Evolutionary conservation across 176 grass and related monocot species (phyloP).

Genomic region (Oryza nivara): DNA sequence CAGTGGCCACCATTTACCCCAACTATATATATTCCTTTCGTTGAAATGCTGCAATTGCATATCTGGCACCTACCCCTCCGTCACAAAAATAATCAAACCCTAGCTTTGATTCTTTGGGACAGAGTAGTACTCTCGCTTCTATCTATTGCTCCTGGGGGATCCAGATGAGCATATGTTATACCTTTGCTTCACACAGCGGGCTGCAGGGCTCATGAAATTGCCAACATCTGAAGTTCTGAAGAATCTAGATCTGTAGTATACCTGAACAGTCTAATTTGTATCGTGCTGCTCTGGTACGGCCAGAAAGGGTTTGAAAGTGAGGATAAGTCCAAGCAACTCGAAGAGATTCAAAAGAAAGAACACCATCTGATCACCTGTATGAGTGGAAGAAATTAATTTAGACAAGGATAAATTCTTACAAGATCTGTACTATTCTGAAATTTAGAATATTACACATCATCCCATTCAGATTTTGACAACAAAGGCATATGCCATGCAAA

Average conservation of each 20-base stretch:
- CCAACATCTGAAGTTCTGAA: background rate
- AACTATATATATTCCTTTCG: background rate
- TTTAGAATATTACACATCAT: background rate
- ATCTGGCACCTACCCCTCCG: background rate
- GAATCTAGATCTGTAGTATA: background rate
- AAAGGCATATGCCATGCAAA: background rate
- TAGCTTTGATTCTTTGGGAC: too few species aligned
- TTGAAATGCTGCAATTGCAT: slow-evolving; percentile 17
- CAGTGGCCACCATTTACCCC: background rate
- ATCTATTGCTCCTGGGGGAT: background rate
- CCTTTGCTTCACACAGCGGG: background rate
- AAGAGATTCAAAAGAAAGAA: slow-evolving; percentile 68
- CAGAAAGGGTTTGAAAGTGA: slow-evolving; percentile 71
- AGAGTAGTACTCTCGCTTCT: too few species aligned
- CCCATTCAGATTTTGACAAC: background rate
- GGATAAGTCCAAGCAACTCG: slow-evolving; percentile 57
- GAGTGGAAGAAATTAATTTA: slow-evolving; percentile 10
- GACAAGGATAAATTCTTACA: background rate
- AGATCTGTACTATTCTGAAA: background rate
- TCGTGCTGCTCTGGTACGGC: slow-evolving; percentile 29
- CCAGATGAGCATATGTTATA: background rate
- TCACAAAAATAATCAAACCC: too few species aligned
- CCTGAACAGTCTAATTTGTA: slow-evolving; percentile 13
- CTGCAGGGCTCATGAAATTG: background rate
- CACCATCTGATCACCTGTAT: slow-evolving; percentile 73